Base-by-base conservation (phyloP, 768 basidiomycete species). In the Psilocybe azurescens region DNA sequence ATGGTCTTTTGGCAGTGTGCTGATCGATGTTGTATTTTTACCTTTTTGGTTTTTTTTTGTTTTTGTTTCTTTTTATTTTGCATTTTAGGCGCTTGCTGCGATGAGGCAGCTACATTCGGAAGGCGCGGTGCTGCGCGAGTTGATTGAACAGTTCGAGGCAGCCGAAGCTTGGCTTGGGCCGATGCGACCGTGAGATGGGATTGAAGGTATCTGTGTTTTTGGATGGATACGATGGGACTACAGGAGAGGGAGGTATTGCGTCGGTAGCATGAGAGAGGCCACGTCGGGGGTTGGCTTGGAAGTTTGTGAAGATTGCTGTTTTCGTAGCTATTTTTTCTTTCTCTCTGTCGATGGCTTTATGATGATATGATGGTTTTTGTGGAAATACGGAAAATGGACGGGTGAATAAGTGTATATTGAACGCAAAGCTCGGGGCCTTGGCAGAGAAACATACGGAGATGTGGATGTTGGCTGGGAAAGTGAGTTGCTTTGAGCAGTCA, bases 111-210 rank as follows among this genome's bases (percentile, higher is more conserved):
- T 99, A 74, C 91, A 92, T 74, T 84, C 89, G 50, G 93, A 95
- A 75, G 84, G 87, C 50, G 85, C 89, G 39, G 93, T 96, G 47
- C 78, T 91, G 74, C 85, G 86, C 60, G 94, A 96, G 74, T 78
- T 99, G 79, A 93, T 94, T 75, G 91, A 94, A 76, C 93, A 96
- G 79, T 99, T 98, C 78, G 95, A 98, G 79, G 89, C 89, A 54
- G 97, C 97, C 14, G 94, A 99, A 75, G 87, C 87, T 62, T 98
- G 95, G 95, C 81, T 98, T 67, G 88, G 86, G 65, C 95, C 95
- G 64, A 94, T 94, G 93, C 79, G 93, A 69, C 93, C 93, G 68
- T 94, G 81, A 87, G 32, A 50, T 46, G 53, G 57, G 55, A 44
- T 48, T 28, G n/a, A 49, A 56, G 24, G 24, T 56, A 38, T 50